phyloP scores from a whole-genome alignment of 2,329 filamentous ascomycete species.

The Penicillium occitanis region DNA sequence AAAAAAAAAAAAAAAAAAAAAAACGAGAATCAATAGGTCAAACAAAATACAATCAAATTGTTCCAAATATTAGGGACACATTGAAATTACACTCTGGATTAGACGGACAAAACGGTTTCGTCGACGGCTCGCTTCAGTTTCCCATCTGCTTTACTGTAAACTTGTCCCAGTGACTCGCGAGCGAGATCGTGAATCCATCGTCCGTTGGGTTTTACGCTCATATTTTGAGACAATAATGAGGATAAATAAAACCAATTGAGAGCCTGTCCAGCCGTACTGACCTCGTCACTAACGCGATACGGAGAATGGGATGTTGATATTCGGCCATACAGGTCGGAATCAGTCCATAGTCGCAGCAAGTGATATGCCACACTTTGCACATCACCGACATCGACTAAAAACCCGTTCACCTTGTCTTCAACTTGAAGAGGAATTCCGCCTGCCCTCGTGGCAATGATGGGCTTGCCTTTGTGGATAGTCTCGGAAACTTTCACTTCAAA shows the following conservation, averaged over 20 bases:
- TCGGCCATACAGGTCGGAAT: background rate
- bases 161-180: background rate
- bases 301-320: background rate
- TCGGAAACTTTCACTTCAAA: slow-evolving; percentile 87
- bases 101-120: background rate
- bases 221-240: background rate
- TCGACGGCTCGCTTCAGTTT: background rate
- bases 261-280: background rate
- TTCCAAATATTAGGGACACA: too few relatives aligned
- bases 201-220: background rate
- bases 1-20: too few relatives aligned
- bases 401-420: slow-evolving; percentile 66
- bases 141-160: background rate
- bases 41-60: too few relatives aligned
- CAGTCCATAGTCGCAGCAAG: background rate
- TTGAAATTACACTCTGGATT: background rate
- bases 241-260: background rate
- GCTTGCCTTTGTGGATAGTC: slow-evolving; percentile 74
- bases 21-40: background rate
- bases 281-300: background rate
- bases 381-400: background rate
- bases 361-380: background rate
- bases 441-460: slow-evolving; percentile 70
- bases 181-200: background rate
- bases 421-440: slow-evolving; percentile 80